phyloP scores from a whole-genome alignment of 257 asterid genomes.

The Dorcoceras hygrometricum region DNA sequence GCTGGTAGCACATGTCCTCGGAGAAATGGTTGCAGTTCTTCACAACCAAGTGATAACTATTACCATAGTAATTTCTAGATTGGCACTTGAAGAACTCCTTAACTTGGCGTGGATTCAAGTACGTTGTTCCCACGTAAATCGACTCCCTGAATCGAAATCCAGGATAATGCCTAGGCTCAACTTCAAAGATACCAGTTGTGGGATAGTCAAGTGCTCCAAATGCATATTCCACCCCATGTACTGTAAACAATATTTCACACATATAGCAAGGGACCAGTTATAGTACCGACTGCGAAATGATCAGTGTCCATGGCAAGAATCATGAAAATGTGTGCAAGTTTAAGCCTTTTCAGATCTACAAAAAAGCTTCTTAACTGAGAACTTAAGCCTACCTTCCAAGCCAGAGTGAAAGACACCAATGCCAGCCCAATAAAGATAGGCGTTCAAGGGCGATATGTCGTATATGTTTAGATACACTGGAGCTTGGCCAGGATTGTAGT shows the following conservation, averaged over 20 bases:
- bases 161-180: slow-evolving; percentile 82
- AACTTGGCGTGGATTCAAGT: slow-evolving; percentile 54
- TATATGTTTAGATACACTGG: slow-evolving; percentile 83
- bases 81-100: slow-evolving; percentile 70
- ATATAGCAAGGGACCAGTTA: slow-evolving; percentile 17
- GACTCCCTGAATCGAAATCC: slow-evolving; percentile 81
- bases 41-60: slow-evolving; percentile 64
- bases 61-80: slow-evolving; percentile 56
- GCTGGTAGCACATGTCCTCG: slow-evolving; percentile 66
- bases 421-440: slow-evolving; percentile 87
- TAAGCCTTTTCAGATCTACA: neutral
- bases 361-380: slow-evolving; percentile 9
- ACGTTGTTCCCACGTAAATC: slow-evolving; percentile 64
- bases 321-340: slow-evolving; percentile 15
- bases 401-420: slow-evolving; percentile 87
- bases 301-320: neutral
- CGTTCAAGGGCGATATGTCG: slow-evolving; percentile 68
- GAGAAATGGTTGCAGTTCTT: slow-evolving; percentile 94
- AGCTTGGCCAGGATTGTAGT: slow-evolving; percentile 37
- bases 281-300: neutral
- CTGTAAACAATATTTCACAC: slow-evolving; percentile 32
- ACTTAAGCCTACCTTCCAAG: slow-evolving; percentile 60
- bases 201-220: slow-evolving; percentile 82
- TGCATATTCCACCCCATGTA: slow-evolving; percentile 77
- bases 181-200: slow-evolving; percentile 78